These are phyloP conservation scores for Martiniozyma asiatica DNA, from an alignment of 1,139 yeast species.

Conservation along the genomic window DNA sequence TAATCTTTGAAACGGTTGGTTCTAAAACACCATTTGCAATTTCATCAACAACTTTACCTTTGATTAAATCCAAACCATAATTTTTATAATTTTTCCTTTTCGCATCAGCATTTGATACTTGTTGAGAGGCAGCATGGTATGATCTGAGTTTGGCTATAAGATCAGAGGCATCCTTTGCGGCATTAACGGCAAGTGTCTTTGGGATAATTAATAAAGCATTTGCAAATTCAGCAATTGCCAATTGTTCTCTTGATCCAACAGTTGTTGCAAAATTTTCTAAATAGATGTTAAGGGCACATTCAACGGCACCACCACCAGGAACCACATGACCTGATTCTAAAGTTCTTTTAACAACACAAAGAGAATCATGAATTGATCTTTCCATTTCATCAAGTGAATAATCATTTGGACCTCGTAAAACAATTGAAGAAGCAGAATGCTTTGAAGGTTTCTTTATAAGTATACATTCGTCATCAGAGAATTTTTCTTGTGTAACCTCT, in stretches of 20 bases:
- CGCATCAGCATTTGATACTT: constrained; percentile 65
- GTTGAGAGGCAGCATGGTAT: constrained; percentile 91
- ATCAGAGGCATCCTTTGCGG: constrained; percentile 95
- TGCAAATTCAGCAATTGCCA: constrained; percentile 97
- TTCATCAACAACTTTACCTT: constrained; percentile 87
- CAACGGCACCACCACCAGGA: constrained; percentile 99
- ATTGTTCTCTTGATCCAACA: constrained; percentile 93
- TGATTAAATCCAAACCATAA: constrained; percentile 85
- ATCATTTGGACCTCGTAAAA: constrained; percentile 93
- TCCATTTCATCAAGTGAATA: constrained; percentile 97
- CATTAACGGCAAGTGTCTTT: constrained; percentile 92
- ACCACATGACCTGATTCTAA: constrained; percentile 90
- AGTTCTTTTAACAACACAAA: constrained; percentile 91
- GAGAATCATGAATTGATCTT: constrained; percentile 77
- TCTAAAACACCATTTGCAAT: constrained; percentile 79
- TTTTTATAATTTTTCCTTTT: constrained; percentile 80
- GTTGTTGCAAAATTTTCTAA: constrained; percentile 96
- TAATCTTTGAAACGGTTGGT: constrained; percentile 87
- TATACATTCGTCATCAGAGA: constrained; percentile 96
- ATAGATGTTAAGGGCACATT: constrained; percentile 87
- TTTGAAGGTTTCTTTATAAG: constrained; percentile 88
- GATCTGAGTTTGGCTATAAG: constrained; percentile 91
- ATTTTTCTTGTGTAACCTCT: constrained; percentile 81
- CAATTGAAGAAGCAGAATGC: constrained; percentile 84
- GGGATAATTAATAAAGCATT: constrained; percentile 83